Base-by-base conservation (phyloP, 768 basidiomycete genomes). In the Mrakia blollopis region DNA sequence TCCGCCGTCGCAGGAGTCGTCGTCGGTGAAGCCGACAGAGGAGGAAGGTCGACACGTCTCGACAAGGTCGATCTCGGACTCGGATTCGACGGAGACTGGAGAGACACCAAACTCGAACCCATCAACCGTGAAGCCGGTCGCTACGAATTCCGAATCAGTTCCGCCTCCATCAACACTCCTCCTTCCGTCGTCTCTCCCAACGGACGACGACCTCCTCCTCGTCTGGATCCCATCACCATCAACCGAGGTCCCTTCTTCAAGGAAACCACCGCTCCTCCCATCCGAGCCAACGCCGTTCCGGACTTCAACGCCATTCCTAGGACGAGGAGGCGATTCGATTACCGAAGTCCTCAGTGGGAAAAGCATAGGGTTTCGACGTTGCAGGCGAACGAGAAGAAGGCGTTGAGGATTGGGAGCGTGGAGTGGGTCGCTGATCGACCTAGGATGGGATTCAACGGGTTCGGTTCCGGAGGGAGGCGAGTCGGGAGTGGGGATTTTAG, bases 161-260 rank as follows among this genome's bases (percentile, higher is more conserved):
- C 71, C 21, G 71, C 54, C 6, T 54, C 50, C 23, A 57, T 72
- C 52, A 72, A 72, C 71, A 28, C n/a, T 5, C 71, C 71, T 16
- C 71, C 71, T 41, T 1, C 21, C 11, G 54, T 72, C 71, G 71
- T 72, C 35, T 0, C 52, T 18, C 50, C 35, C 2, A 39, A n/a
- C 13, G 65, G 65, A 3, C 14, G 11, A 14, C 47, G 47, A 39
- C 4, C 9, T 11, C 25, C 65, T 1, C 37, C 65, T 14, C 35
- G 35, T n/a, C 21, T 68, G 18, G 37, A 68, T 37, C 9, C 39
- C 18, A 14, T 23, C 0, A 68, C 65, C 23, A 68, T 68, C 65
- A 68, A 68, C 65, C 44, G 25, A 23, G 65, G 65, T n/a, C 65
- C 65, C 18, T 44, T 25, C 35, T 68, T 68, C 65, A 39, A 68